phyloP scores from a whole-genome alignment of 2,329 filamentous ascomycete species.

The Colletotrichum gloeosporioides region DNA sequence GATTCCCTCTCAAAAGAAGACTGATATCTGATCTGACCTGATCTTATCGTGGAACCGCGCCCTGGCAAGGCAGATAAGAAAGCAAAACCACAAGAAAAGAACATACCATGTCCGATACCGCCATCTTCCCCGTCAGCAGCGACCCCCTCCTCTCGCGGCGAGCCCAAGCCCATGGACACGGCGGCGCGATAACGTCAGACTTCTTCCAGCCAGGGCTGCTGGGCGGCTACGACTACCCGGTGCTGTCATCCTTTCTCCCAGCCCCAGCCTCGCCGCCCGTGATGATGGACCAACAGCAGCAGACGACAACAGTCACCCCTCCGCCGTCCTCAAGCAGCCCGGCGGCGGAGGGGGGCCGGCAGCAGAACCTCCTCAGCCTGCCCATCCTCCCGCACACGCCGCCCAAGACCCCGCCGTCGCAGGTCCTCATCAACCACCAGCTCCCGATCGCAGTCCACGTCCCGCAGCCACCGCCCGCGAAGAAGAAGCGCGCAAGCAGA shows the following conservation, averaged over 20 bases:
- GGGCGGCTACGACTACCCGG: not conserved
- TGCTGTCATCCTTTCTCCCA: not conserved
- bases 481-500: conserved; percentile 12
- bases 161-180: not conserved
- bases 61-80: not conserved
- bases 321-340: not conserved
- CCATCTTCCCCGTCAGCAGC: not conserved
- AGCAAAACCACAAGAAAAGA: not conserved
- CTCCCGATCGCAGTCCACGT: not conserved
- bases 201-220: not conserved
- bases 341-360: not conserved
- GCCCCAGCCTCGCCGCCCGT: not conserved
- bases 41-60: not conserved
- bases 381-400: not conserved
- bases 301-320: not conserved
- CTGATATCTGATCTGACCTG: not conserved
- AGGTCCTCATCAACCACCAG: not conserved
- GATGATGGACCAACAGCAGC: not conserved
- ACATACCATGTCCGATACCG: not conserved
- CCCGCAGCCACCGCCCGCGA: not conserved
- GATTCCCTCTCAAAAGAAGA: not conserved
- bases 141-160: not conserved
- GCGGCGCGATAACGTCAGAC: not conserved
- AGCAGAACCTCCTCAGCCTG: not conserved
- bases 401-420: not conserved